Percentiles rank a stretch among this genome's conserved stretches.
phyloP scores from a whole-genome alignment of 495 filamentous ascomycete species.

The Amniculicola lignicola region DNA sequence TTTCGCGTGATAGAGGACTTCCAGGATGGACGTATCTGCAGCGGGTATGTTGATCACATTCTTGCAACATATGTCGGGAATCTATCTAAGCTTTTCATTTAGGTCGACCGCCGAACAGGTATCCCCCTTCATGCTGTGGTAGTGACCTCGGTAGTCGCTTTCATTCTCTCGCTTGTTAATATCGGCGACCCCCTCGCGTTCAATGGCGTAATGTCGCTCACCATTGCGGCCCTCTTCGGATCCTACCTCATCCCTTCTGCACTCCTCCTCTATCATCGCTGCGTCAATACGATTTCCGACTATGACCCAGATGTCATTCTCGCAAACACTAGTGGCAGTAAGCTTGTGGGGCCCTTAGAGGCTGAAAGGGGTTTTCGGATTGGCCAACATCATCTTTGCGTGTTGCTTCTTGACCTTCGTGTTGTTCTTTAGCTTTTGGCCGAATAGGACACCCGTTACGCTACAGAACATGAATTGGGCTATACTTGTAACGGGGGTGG shows the following conservation, averaged over 20 bases:
- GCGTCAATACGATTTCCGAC: background rate
- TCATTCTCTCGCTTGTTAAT: constrained; percentile 27
- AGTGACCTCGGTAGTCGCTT: constrained; percentile 13
- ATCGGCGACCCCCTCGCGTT: constrained; percentile 27
- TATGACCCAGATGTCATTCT: background rate
- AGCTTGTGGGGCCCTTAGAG: constrained; percentile 8
- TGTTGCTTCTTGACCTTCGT: constrained; percentile 17
- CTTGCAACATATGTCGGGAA: constrained; percentile 11
- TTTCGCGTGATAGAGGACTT: constrained; percentile 19
- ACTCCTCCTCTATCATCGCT: constrained; percentile 9
- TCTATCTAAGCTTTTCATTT: background rate
- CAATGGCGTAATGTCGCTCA: constrained; percentile 26
- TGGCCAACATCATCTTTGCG: constrained; percentile 27
- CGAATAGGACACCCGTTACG: constrained; percentile 1
- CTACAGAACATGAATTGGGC: constrained; percentile 31
- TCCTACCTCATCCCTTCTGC: constrained; percentile 24
- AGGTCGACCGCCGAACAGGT: constrained; percentile 35
- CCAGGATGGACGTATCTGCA: constrained; percentile 13
- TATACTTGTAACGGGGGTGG: constrained; percentile 26
- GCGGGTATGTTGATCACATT: constrained; percentile 9
- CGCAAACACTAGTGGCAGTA: background rate
- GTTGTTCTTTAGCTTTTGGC: constrained; percentile 31
- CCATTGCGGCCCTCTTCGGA: constrained; percentile 10
- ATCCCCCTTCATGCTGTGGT: constrained; percentile 31
- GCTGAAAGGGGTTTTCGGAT: background rate